Evolutionary conservation across 768 basidiomycete species (phyloP).

Genomic region (Punctularia strigosozonata): DNA sequence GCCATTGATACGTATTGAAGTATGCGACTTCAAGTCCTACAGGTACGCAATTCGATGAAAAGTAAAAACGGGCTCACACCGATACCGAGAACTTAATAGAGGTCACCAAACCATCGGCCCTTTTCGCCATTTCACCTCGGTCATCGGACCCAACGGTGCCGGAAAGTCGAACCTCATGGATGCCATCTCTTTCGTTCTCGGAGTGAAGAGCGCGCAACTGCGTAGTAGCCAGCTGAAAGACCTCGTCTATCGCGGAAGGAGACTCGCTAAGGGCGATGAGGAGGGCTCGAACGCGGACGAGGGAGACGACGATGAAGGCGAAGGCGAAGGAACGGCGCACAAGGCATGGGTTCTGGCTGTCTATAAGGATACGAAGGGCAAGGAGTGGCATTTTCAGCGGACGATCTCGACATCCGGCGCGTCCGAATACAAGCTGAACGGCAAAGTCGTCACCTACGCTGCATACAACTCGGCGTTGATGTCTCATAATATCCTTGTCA

Average conservation of each 20-base stretch:
- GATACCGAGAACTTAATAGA: conserved; percentile 23
- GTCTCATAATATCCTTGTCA: conserved; percentile 90
- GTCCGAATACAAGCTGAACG: conserved; percentile 87
- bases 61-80: conserved; percentile 3
- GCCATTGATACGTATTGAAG: conserved; percentile 78
- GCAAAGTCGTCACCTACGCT: conserved; percentile 69
- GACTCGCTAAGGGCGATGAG: conserved; percentile 41
- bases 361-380: conserved; percentile 61
- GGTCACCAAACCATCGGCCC: conserved; percentile 83
- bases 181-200: conserved; percentile 97
- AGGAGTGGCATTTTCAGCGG: conserved; percentile 86
- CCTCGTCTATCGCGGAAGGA: conserved; percentile 86
- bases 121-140: conserved; percentile 86
- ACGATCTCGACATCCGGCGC: conserved; percentile 81
- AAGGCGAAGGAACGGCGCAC: conserved; percentile 76
- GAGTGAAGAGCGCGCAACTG: conserved; percentile 88
- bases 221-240: conserved; percentile 91
- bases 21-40: conserved; percentile 97
- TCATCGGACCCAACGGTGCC: conserved; percentile 98
- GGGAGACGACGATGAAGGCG: conserved; percentile 39
- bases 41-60: conserved; percentile 28
- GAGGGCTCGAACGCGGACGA: conserved; percentile 33
- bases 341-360: conserved; percentile 96
- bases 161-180: conserved; percentile 99
- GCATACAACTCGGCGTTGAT: conserved; percentile 84